Conservation (phyloP, 2,329 filamentous ascomycete species). For the Penicillium sp. region DNA sequence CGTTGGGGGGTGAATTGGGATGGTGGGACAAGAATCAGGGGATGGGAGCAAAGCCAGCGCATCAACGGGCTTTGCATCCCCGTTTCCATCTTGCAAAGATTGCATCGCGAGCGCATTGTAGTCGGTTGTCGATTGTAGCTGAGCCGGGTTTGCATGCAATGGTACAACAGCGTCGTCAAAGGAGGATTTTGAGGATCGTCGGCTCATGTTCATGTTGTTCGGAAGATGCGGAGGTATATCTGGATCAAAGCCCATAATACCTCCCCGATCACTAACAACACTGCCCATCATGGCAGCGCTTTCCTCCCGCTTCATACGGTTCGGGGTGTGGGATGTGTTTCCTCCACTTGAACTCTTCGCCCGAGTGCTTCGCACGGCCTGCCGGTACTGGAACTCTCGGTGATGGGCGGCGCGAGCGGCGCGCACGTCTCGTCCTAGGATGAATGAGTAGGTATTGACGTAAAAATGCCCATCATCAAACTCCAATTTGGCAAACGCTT, state of each 20-base stretch:
- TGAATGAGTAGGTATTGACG: constrained; percentile 62
- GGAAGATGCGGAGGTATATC: constrained; percentile 43
- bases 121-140: constrained; percentile 42
- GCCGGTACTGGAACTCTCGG: constrained; percentile 44
- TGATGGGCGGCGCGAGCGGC: constrained; percentile 50
- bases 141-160: constrained; percentile 39
- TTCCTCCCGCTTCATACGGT: constrained; percentile 46
- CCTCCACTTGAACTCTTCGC: constrained; percentile 50
- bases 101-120: constrained; percentile 51
- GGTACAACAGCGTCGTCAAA: constrained; percentile 39
- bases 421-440: constrained; percentile 61
- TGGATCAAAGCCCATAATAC: constrained; percentile 53
- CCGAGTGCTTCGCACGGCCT: constrained; percentile 41
- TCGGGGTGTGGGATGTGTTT: constrained; percentile 46
- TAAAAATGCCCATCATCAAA: constrained; percentile 67
- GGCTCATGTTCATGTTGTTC: constrained; percentile 37
- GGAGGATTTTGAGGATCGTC: constrained; percentile 54
- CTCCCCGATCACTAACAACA: constrained; percentile 57
- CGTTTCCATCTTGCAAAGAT: constrained; percentile 39
- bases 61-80: constrained; percentile 46
- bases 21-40: constrained; percentile 54
- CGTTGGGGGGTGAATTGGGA: constrained; percentile 60
- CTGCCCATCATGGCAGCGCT: constrained; percentile 47
- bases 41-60: constrained; percentile 51
- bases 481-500: constrained; percentile 63